Base-by-base conservation (phyloP, 257 asterid species). In the Jaltomata sinuosa region DNA sequence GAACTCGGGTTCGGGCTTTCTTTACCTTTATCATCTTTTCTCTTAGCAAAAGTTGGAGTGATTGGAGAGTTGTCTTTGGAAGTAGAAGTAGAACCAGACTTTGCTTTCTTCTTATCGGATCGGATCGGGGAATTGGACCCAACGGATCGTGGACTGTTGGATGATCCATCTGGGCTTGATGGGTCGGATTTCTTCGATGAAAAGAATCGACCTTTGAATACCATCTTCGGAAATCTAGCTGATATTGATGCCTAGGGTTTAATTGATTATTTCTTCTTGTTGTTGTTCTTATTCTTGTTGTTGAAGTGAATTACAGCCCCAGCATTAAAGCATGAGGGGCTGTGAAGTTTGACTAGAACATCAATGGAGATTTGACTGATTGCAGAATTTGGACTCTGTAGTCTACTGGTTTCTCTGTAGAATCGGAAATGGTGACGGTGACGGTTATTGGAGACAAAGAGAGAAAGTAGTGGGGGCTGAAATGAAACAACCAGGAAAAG, bases 101-200 rank as follows among this genome's bases (percentile, higher is more conserved):
- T 96, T 84, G 91, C 79, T 84, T 94, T 93, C 83, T 91, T 96
- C 90, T 92, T 94, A 53, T 93, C 99, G 86, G 96, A 93, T 91
- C 97, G 92, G 97, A 94, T 90, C 90, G 99, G 98, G 1, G 99
- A 96, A 89, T 89, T 92, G 27, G 99, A 94, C 55, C 99, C 98
- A 62, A 89, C 21, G 6, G 99, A 94, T 92, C 94, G 88, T 22
- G 98, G 98, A 86, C 98, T 94, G 85, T 91, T 90, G 80, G 98
- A 93, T 68, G 98, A 96, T 90, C 98, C 99, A 87, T 92, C 97
- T 8, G 99, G 97, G 90, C 98, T 96, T 18, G 94, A 93, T 84
- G 93, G 84, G 79, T 92, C 97, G 21, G 99, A 95, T 85, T 97
- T 97, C 83, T 95, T 97, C 2, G 99, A 97, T 4, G 99, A 94